Percentiles rank a stretch among this genome's conserved stretches.
Evolutionary conservation across 1,284 basidiomycete species (phyloP).

Genomic region (Apiotrichum brassicae): DNA sequence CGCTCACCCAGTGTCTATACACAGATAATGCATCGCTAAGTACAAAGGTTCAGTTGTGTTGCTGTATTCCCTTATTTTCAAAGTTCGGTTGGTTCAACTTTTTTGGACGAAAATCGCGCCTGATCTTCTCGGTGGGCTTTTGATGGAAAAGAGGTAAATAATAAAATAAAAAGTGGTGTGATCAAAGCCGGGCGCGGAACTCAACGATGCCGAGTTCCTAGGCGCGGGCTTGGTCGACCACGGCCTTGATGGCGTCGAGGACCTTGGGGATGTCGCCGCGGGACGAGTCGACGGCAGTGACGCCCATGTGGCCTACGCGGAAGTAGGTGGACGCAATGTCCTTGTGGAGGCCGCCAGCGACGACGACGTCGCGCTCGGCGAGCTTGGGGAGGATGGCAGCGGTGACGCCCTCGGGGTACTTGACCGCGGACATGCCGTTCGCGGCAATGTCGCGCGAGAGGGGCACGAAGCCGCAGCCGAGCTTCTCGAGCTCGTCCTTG

Average conservation of each 20-base stretch:
- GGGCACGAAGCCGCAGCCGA: constrained; percentile 70
- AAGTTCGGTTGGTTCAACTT: neutral
- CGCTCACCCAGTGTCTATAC: too few species aligned
- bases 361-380: constrained; percentile 61
- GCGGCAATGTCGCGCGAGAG: constrained; percentile 61
- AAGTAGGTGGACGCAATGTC: constrained; percentile 67
- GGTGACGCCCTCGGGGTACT: constrained; percentile 68
- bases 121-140: too few species aligned
- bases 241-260: constrained; percentile 59
- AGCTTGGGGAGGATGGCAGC: constrained; percentile 62
- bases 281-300: constrained; percentile 63
- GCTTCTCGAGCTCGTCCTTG: constrained; percentile 60
- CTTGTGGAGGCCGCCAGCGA: constrained; percentile 85
- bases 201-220: constrained; percentile 5
- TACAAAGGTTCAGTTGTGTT: neutral
- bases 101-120: too few species aligned
- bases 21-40: constrained; percentile 2
- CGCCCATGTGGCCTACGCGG: constrained; percentile 72
- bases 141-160: neutral
- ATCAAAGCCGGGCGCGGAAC: constrained; percentile 2
- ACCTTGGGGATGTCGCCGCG: constrained; percentile 73
- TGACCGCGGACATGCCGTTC: constrained; percentile 83
- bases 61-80: neutral
- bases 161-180: neutral
- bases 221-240: constrained; percentile 45